Conservation (phyloP, 2,329 filamentous ascomycete genomes). For the Septoria linicola region DNA sequence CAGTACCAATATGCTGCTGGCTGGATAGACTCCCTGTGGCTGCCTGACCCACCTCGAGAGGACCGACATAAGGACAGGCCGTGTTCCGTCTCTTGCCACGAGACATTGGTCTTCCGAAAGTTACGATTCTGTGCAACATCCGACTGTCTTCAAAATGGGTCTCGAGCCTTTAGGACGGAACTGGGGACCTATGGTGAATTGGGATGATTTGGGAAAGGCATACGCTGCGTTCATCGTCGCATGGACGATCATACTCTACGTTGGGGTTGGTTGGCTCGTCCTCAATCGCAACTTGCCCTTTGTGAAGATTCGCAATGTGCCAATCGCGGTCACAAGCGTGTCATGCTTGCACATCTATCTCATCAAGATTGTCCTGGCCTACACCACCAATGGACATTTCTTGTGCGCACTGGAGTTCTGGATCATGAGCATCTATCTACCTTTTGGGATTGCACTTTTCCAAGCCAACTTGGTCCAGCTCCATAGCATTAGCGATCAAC, state of each 20-base stretch:
- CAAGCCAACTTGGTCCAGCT: conserved; percentile 64
- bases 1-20: conserved; percentile 5
- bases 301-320: conserved; percentile 30
- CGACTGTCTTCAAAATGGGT: conserved; percentile 39
- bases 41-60: background rate
- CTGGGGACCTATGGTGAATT: conserved; percentile 30
- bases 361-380: conserved; percentile 45
- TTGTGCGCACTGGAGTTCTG: conserved; percentile 61
- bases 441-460: conserved; percentile 64
- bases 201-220: conserved; percentile 28
- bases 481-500: conserved; percentile 38
- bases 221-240: conserved; percentile 28
- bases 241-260: conserved; percentile 27
- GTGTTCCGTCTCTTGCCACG: background rate
- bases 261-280: conserved; percentile 26
- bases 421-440: conserved; percentile 66
- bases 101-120: background rate
- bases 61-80: background rate
- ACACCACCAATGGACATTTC: conserved; percentile 39
- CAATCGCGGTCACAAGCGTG: conserved; percentile 27
- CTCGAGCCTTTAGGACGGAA: conserved; percentile 30
- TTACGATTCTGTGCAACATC: background rate
- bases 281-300: conserved; percentile 26
- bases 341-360: conserved; percentile 44
- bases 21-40: conserved; percentile 3